These are phyloP conservation scores for Mychonastes homosphaera DNA, from an alignment of 139 green algal genomes.

Conservation along the genomic window DNA sequence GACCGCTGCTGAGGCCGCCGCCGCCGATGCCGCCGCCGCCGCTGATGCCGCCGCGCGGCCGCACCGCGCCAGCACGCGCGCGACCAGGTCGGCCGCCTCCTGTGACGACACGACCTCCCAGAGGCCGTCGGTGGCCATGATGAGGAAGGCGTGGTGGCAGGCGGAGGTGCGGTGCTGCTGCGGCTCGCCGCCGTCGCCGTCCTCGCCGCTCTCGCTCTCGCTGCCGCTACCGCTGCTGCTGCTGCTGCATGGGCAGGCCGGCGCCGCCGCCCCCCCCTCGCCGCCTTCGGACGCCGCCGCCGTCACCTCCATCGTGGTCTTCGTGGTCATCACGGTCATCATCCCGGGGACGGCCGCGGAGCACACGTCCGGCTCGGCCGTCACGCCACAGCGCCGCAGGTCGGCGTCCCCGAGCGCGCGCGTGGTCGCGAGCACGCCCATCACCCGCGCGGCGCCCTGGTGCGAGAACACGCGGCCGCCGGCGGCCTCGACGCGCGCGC, in stretches of 20 bases:
- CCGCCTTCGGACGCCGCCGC: slow-evolving; percentile 6
- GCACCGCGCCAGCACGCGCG: not conserved
- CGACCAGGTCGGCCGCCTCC: slow-evolving; percentile 5
- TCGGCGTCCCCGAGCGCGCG: slow-evolving; percentile 52
- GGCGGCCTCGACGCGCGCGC: slow-evolving; percentile 29
- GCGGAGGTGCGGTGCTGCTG: not conserved
- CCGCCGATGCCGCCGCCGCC: too few relatives aligned
- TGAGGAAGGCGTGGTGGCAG: slow-evolving; percentile 22
- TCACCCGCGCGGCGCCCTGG: slow-evolving; percentile 35
- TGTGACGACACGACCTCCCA: slow-evolving; percentile 36
- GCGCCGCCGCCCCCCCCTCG: slow-evolving; percentile 17
- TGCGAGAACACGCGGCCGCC: slow-evolving; percentile 35
- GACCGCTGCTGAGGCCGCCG: too few relatives aligned
- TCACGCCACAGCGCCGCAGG: slow-evolving; percentile 46
- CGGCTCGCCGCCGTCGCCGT: slow-evolving; percentile 17
- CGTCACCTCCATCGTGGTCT: too few relatives aligned
- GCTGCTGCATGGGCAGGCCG: slow-evolving; percentile 4
- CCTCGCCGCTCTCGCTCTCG: slow-evolving; percentile 8
- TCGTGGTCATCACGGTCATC: too few relatives aligned
- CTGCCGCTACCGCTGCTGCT: too few relatives aligned
- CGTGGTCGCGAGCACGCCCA: slow-evolving; percentile 51
- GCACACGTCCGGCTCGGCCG: slow-evolving; percentile 28
- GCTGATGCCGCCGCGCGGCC: too few relatives aligned
- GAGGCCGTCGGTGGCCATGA: slow-evolving; percentile 47
- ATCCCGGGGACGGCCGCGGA: not conserved